phyloP scores from a whole-genome alignment of 345 rosid genomes.

The Heritiera fomes region DNA sequence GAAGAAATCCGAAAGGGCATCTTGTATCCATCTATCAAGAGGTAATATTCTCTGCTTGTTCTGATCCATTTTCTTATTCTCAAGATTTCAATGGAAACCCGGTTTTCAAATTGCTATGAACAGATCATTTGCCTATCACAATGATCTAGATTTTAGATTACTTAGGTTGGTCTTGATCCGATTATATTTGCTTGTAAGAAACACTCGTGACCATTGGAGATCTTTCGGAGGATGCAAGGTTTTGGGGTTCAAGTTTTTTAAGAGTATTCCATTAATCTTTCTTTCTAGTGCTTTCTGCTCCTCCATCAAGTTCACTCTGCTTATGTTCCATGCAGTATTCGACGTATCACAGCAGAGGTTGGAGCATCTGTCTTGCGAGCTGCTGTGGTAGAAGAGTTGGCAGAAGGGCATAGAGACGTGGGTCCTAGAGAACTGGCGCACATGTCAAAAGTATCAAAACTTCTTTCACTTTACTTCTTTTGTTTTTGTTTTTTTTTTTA shows the following conservation, averaged over 20 bases:
- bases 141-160: neutral
- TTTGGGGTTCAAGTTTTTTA: too few species aligned
- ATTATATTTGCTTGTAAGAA: neutral
- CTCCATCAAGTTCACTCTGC: neutral
- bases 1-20: constrained; percentile 76
- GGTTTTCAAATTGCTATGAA: neutral
- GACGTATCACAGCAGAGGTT: constrained; percentile 88
- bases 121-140: neutral
- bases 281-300: neutral
- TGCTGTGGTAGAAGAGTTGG: constrained; percentile 75
- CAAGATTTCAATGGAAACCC: neutral
- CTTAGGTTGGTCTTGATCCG: neutral
- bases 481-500: too few species aligned
- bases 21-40: constrained; percentile 79
- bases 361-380: constrained; percentile 92
- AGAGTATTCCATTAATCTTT: too few species aligned
- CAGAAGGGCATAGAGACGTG: constrained; percentile 77
- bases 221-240: neutral
- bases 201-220: neutral
- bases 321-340: constrained; percentile 59
- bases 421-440: constrained; percentile 66
- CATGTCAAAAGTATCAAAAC: constrained; percentile 72
- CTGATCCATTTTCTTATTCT: neutral
- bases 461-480: neutral
- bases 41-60: constrained; percentile 42